A percentile compares a stretch with the other conserved stretches of the same genome.
These are phyloP conservation scores for Trichoderma pleuroti DNA, from an alignment of 2,329 filamentous ascomycete species.

Conservation along the genomic window DNA sequence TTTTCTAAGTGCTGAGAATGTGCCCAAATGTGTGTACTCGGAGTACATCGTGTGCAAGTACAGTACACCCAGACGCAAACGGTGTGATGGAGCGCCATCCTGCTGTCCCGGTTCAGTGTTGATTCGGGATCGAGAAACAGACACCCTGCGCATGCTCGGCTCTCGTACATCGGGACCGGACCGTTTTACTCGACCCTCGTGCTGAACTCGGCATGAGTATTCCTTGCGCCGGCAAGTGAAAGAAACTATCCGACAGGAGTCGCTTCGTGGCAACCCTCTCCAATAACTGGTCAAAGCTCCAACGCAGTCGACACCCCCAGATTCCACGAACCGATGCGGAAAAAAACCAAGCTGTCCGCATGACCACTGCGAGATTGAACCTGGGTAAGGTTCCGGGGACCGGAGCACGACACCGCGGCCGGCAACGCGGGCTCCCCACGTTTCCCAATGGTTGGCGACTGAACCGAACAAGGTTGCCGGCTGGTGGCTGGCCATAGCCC, in stretches of 20 bases:
- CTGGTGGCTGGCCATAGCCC: not conserved
- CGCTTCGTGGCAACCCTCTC: not conserved
- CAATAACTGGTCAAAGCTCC: constrained; percentile 12
- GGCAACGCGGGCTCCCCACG: constrained; percentile 18
- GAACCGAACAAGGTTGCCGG: not conserved
- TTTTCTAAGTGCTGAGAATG: not conserved
- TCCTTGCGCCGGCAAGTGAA: not conserved
- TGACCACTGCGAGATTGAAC: constrained; percentile 17
- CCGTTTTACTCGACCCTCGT: not conserved
- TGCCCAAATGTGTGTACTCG: not conserved
- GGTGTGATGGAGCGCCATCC: not conserved
- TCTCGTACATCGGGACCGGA: not conserved
- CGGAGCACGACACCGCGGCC: constrained; percentile 3
- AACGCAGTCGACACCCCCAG: not conserved
- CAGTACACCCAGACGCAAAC: not conserved
- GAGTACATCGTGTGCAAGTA: not conserved
- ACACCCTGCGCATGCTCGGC: not conserved
- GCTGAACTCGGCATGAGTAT: not conserved
- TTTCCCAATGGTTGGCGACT: constrained; percentile 14
- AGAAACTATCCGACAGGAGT: not conserved
- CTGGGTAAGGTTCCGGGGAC: constrained; percentile 3
- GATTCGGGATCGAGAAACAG: not conserved
- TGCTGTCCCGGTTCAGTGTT: not conserved
- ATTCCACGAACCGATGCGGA: constrained; percentile 6
- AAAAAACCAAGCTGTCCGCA: constrained; percentile 17